Conservation (phyloP, 208 protist genomes). For the Polymyxa betae region DNA sequence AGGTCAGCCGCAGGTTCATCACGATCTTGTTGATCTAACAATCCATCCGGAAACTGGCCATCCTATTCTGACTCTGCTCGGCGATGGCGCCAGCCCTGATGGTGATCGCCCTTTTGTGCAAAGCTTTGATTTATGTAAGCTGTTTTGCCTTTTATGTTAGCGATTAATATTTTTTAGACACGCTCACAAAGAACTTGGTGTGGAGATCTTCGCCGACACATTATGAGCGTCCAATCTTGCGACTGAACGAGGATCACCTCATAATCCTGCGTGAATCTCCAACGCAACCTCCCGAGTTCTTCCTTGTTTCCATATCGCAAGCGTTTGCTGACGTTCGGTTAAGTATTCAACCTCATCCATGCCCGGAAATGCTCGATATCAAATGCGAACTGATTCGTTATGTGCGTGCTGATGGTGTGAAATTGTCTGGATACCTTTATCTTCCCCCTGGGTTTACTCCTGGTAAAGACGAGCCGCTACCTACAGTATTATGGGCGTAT, state of each 20-base stretch:
- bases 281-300: not conserved
- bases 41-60: not conserved
- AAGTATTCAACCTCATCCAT: not conserved
- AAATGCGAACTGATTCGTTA: constrained; percentile 26
- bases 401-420: constrained; percentile 29
- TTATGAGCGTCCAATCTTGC: not conserved
- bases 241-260: not conserved
- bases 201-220: not conserved
- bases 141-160: not conserved
- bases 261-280: constrained; percentile 27
- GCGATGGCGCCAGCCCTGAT: not conserved
- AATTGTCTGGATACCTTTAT: constrained; percentile 32
- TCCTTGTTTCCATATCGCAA: not conserved
- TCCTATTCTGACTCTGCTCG: not conserved
- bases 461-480: not conserved
- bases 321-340: not conserved
- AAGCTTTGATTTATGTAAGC: not conserved
- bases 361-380: not conserved
- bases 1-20: not conserved
- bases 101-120: constrained; percentile 28
- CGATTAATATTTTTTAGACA: not conserved
- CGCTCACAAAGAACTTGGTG: not conserved
- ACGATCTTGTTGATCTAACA: too few species aligned
- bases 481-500: constrained; percentile 48
- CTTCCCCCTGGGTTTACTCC: not conserved